Conservation (phyloP, 371 early-diverging fungal species). For the Conidiobolus coronatus region DNA sequence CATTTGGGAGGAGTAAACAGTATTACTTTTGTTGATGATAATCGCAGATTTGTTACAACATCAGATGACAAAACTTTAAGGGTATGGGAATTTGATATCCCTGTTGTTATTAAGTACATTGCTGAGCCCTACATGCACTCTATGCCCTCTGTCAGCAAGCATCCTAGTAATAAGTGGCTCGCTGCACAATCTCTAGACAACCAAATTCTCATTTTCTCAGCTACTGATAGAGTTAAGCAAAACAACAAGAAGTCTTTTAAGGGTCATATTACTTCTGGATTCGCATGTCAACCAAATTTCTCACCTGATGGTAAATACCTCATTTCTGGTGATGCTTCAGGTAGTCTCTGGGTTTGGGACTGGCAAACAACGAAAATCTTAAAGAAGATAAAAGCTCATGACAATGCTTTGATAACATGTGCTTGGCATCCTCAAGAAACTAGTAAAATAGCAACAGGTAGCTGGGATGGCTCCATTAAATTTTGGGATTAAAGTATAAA, state of each 20-base stretch:
- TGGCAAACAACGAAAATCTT: conserved; percentile 77
- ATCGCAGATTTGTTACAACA: conserved; percentile 81
- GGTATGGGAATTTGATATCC: conserved; percentile 94
- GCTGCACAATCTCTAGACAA: conserved; percentile 89
- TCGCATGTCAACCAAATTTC: conserved; percentile 83
- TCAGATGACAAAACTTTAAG: conserved; percentile 91
- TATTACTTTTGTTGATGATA: conserved; percentile 87
- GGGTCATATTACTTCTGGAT: conserved; percentile 86
- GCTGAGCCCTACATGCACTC: conserved; percentile 92
- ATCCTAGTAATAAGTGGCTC: conserved; percentile 79
- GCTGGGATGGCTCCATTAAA: conserved; percentile 92
- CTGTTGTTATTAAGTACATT: conserved; percentile 88
- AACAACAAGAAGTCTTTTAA: conserved; percentile 79
- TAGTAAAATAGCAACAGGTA: conserved; percentile 77
- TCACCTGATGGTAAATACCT: conserved; percentile 80
- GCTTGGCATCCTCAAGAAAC: conserved; percentile 94
- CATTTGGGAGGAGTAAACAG: conserved; percentile 90
- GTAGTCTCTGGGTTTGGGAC: conserved; percentile 87
- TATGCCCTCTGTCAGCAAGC: conserved; percentile 74
- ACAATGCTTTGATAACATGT: conserved; percentile 63
- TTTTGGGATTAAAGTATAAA: conserved; percentile 65
- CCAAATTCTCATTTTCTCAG: conserved; percentile 72
- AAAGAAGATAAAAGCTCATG: conserved; percentile 75
- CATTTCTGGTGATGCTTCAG: conserved; percentile 81
- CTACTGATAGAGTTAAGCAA: conserved; percentile 60